phyloP scores from a whole-genome alignment of 2,329 filamentous ascomycete genomes.

The Plenodomus lindquistii region DNA sequence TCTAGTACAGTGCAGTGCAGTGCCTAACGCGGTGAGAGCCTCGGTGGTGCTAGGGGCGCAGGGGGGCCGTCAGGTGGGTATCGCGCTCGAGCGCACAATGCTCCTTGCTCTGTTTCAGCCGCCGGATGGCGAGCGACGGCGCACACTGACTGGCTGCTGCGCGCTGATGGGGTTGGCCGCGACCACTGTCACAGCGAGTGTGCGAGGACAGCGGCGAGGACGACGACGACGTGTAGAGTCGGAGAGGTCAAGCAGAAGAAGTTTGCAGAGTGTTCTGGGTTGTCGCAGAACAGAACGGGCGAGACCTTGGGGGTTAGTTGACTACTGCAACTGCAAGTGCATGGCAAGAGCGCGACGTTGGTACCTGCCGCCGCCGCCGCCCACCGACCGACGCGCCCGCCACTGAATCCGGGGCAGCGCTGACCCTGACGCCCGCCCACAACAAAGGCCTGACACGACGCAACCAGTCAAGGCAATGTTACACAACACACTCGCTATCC shows the following conservation, averaged over 20 bases:
- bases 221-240: too few species aligned
- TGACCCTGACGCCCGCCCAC: not conserved
- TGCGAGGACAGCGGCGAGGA: too few species aligned
- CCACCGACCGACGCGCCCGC: constrained; percentile 17
- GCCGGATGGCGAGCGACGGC: constrained; percentile 21
- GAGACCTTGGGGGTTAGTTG: too few species aligned
- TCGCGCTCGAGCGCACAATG: constrained; percentile 28
- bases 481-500: too few species aligned
- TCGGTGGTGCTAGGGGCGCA: constrained; percentile 18
- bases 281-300: too few species aligned
- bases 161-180: constrained; percentile 25
- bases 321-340: constrained; percentile 15
- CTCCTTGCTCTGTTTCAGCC: constrained; percentile 43
- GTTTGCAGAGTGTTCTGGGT: too few species aligned
- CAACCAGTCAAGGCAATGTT: not conserved
- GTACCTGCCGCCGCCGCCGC: constrained; percentile 28
- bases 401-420: constrained; percentile 14
- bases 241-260: constrained; percentile 4
- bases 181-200: constrained; percentile 26
- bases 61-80: constrained; percentile 21
- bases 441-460: constrained; percentile 3
- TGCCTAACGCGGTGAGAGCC: constrained; percentile 9
- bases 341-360: constrained; percentile 8
- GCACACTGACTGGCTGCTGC: constrained; percentile 26
- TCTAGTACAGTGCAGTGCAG: constrained; percentile 6